Evolutionary conservation across 371 early-diverging fungal species (phyloP).

Genomic region (Circinella minor): DNA sequence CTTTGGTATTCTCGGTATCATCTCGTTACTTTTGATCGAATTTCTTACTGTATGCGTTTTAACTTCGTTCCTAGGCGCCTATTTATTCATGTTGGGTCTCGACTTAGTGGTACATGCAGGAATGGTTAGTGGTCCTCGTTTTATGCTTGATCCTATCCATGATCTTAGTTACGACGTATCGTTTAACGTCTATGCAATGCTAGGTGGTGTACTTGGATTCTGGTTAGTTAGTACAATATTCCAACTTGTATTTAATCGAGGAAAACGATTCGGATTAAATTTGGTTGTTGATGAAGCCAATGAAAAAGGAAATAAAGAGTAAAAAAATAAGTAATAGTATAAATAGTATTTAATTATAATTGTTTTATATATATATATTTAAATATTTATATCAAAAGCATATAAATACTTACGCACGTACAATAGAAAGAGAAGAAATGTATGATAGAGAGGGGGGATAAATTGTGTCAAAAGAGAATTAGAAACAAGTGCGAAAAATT

Average conservation of each 20-base stretch:
- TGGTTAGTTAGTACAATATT: slow-evolving; percentile 19
- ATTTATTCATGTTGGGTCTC: slow-evolving; percentile 30
- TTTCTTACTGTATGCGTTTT: slow-evolving; percentile 27
- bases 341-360: not conserved
- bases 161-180: slow-evolving; percentile 15
- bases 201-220: slow-evolving; percentile 27
- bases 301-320: not conserved
- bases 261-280: slow-evolving; percentile 36
- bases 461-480: too few relatives aligned
- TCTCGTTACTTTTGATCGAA: slow-evolving; percentile 23
- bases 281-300: slow-evolving; percentile 10
- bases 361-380: too few relatives aligned
- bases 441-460: too few relatives aligned
- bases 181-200: slow-evolving; percentile 23
- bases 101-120: slow-evolving; percentile 33
- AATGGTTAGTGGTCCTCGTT: slow-evolving; percentile 16
- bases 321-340: not conserved
- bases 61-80: slow-evolving; percentile 36
- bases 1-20: slow-evolving; percentile 13
- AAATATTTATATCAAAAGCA: too few relatives aligned
- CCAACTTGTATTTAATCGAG: slow-evolving; percentile 26
- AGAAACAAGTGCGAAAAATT: too few relatives aligned
- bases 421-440: too few relatives aligned
- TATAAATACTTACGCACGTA: too few relatives aligned
- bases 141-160: slow-evolving; percentile 27